Conservation (phyloP, 2,329 filamentous ascomycete species). For the Sporothrix humicola region DNA sequence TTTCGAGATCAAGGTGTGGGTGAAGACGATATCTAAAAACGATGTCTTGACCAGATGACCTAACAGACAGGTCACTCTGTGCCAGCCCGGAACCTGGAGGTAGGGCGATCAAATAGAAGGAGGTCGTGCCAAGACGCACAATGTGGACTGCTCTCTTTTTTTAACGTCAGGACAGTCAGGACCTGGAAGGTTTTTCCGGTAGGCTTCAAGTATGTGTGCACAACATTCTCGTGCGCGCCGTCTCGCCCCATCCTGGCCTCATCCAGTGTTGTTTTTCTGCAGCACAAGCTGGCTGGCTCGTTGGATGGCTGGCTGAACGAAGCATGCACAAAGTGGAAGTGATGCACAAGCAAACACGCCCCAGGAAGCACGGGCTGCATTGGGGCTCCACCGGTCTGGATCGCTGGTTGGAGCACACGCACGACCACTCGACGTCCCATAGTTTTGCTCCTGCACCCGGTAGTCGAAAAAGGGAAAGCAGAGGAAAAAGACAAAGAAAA, state of each 20-base stretch:
- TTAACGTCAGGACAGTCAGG: background rate
- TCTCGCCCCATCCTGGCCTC: background rate
- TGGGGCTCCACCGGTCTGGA: background rate
- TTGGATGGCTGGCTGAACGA: background rate
- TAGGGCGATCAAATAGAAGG: constrained; percentile 4
- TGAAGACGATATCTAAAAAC: background rate
- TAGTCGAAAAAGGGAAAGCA: background rate
- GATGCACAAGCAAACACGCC: background rate
- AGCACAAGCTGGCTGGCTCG: background rate
- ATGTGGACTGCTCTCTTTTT: background rate
- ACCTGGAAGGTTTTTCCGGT: background rate
- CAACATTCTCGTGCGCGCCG: constrained; percentile 10
- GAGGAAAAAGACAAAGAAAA: background rate
- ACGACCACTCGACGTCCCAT: constrained; percentile 12
- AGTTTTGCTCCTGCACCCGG: background rate
- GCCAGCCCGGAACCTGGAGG: background rate
- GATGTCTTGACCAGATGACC: background rate
- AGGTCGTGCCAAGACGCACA: background rate
- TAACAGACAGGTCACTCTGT: background rate
- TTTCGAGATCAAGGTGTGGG: constrained; percentile 2
- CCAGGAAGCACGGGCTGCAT: constrained; percentile 3
- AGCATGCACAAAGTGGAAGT: background rate
- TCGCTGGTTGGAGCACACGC: constrained; percentile 9
- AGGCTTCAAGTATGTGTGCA: constrained; percentile 8
- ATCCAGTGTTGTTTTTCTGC: background rate